Conservation (phyloP, 441 rosid species). For the Dalechampia spathulata region DNA sequence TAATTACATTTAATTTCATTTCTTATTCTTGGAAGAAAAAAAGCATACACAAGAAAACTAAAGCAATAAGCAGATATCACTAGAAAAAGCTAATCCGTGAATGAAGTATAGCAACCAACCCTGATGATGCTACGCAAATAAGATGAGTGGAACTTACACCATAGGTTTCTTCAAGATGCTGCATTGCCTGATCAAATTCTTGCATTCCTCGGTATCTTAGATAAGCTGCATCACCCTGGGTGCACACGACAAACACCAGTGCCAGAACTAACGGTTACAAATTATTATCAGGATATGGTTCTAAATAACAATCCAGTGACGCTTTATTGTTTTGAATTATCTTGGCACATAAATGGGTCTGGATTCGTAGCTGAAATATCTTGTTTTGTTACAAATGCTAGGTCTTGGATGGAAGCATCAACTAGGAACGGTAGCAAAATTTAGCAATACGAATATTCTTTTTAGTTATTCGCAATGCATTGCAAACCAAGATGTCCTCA, state of each 20-base stretch:
- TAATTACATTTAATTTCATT: slow-evolving; percentile 5
- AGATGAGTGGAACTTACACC: slow-evolving; percentile 47
- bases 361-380: neutral
- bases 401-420: neutral
- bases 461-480: too few relatives aligned
- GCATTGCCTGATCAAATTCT: slow-evolving; percentile 97
- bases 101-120: neutral
- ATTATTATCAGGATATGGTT: neutral
- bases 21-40: neutral
- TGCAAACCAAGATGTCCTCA: too few relatives aligned
- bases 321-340: neutral
- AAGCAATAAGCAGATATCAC: neutral
- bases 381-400: neutral
- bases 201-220: slow-evolving; percentile 82
- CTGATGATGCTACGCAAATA: neutral
- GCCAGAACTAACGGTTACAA: neutral
- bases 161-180: slow-evolving; percentile 70
- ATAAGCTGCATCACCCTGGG: slow-evolving; percentile 72
- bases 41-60: neutral
- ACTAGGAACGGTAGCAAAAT: neutral
- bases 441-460: neutral
- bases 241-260: slow-evolving; percentile 9
- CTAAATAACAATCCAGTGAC: neutral
- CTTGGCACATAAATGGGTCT: neutral
- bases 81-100: neutral